These are phyloP conservation scores for Arthrobotrys megalospora DNA, from an alignment of 2,329 filamentous ascomycete species.

Conservation along the genomic window DNA sequence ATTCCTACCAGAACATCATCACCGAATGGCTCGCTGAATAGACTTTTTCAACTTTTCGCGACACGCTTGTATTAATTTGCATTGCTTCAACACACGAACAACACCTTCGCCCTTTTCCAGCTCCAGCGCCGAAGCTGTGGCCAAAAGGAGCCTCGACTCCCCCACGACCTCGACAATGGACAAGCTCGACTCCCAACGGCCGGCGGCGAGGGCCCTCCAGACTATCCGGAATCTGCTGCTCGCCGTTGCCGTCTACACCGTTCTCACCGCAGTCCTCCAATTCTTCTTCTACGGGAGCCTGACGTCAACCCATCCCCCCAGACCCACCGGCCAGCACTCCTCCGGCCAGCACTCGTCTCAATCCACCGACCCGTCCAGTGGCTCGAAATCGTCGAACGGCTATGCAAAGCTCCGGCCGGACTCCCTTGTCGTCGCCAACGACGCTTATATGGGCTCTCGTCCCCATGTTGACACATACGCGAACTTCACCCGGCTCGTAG, in stretches of 20 bases:
- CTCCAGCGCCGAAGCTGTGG: constrained; percentile 38
- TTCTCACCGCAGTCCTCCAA: constrained; percentile 51
- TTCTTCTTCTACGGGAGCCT: constrained; percentile 58
- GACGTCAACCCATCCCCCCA: constrained; percentile 39
- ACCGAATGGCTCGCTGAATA: constrained; percentile 25
- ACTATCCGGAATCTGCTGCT: constrained; percentile 54
- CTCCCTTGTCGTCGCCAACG: constrained; percentile 70
- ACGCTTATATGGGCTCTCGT: constrained; percentile 71
- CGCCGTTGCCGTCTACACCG: constrained; percentile 47
- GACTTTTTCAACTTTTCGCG: background rate
- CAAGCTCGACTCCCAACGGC: constrained; percentile 54
- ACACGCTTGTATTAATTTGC: background rate
- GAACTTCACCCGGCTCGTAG: constrained; percentile 71
- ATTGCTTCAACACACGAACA: constrained; percentile 37
- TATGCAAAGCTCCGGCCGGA: constrained; percentile 72
- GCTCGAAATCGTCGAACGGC: constrained; percentile 66
- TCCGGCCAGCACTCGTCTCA: too few relatives aligned
- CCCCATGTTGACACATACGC: constrained; percentile 72
- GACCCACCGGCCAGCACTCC: constrained; percentile 1
- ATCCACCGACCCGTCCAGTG: constrained; percentile 64
- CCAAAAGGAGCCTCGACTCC: constrained; percentile 40
- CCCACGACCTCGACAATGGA: constrained; percentile 38
- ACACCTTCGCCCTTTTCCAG: constrained; percentile 42
- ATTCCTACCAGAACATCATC: background rate
- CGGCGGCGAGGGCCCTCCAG: constrained; percentile 53